Base-by-base conservation (phyloP, 2,329 filamentous ascomycete species). In the Pestalotiopsis fici region DNA sequence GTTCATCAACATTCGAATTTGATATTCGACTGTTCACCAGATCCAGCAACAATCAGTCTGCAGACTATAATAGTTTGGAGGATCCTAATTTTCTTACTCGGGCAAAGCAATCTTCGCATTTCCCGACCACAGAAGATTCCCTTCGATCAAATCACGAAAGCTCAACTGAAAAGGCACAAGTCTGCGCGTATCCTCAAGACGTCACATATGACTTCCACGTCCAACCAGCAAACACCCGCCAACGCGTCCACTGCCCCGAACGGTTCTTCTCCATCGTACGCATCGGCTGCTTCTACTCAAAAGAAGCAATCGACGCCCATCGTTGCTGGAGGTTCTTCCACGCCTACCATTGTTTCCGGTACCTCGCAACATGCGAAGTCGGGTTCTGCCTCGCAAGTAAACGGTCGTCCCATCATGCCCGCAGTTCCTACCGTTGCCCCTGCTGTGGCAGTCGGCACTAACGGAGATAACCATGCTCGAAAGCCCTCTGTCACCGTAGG, bases 401-500 rank as follows among this genome's bases (percentile, higher is more conserved):
- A 97, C 87, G 93, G 93, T 87, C 92, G 92, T 13, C 85, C 90
- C 80, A 91, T 91, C 80, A 87, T 87, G 80, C 90, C 90, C 71
- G 90, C 90, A 77, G 85, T 92, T 74, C 90, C 91, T 72, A 80
- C 83, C 73, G 88, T 66, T 35, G 64, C 43, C 28, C 90, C 91
- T 72, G 80, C 83, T 74, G 88, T 66, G 12, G 64, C 28, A 31
- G 23, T 37, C 25, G 25, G 87, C 80, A 88, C 85, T 76, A 96
- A 97, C 88, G 93, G 93, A 72, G 85, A 85, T 73, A 91, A 94
- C 74, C 95, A 98, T 83, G 87, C 86, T 77, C 90, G 94, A 78
- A 97, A 97, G 83, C 90, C 90, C 71, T 97, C 95, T 21, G 92
- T 97, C 76, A 97, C 95, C 75, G 97, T 98, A 85, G 94, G 89